phyloP scores from a whole-genome alignment of 495 filamentous ascomycete genomes.

The Xylaria castorea region DNA sequence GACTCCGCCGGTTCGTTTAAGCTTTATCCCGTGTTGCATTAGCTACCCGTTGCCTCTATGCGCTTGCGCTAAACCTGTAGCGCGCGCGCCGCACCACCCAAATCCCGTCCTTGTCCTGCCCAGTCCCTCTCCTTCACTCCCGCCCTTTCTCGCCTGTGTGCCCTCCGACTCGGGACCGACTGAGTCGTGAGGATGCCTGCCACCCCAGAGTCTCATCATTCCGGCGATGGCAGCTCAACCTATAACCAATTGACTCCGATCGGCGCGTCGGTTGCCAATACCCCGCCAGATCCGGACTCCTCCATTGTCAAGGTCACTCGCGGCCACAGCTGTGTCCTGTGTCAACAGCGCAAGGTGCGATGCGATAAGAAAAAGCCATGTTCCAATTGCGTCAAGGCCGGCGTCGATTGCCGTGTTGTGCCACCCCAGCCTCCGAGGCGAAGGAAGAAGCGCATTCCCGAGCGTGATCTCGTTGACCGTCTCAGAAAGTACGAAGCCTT shows the following conservation, averaged over 20 bases:
- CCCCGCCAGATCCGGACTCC: conserved; percentile 39
- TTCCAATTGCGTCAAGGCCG: conserved; percentile 68
- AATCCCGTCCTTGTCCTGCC: neutral
- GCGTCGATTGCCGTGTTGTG: conserved; percentile 65
- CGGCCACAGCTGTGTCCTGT: conserved; percentile 68
- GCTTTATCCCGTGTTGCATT: conserved; percentile 18
- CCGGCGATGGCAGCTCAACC: conserved; percentile 37
- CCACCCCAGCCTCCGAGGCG: conserved; percentile 64
- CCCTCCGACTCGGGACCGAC: conserved; percentile 39
- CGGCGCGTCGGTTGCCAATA: conserved; percentile 46
- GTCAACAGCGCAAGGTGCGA: conserved; percentile 70
- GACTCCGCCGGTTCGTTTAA: conserved; percentile 23
- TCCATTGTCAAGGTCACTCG: conserved; percentile 58
- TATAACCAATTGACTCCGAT: conserved; percentile 43
- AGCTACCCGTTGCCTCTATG: conserved; percentile 11
- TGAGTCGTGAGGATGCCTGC: conserved; percentile 39
- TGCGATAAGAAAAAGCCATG: conserved; percentile 71
- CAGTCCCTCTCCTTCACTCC: conserved; percentile 1
- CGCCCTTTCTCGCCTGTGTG: conserved; percentile 28
- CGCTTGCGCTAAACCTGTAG: conserved; percentile 8
- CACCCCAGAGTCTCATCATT: conserved; percentile 44
- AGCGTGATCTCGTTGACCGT: conserved; percentile 58
- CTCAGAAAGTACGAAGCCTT: conserved; percentile 62
- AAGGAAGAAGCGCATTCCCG: conserved; percentile 62
- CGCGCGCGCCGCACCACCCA: neutral